These are phyloP conservation scores for Viola odorata DNA, from an alignment of 345 rosid genomes.

Conservation along the genomic window DNA sequence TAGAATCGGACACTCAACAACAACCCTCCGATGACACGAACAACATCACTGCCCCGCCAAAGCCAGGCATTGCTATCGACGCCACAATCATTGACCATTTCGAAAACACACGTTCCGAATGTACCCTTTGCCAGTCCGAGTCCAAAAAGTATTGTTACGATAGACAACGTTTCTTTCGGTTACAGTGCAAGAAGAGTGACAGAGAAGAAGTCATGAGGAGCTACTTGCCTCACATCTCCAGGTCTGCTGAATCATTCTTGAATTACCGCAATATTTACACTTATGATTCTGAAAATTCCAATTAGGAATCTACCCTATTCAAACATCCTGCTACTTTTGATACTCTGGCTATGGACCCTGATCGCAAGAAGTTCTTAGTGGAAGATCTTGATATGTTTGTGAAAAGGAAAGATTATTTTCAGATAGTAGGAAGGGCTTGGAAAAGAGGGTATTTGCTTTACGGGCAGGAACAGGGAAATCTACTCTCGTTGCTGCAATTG, in stretches of 20 bases:
- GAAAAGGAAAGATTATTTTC: constrained; percentile 17
- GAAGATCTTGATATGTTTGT: constrained; percentile 20
- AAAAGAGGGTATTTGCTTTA: constrained; percentile 25
- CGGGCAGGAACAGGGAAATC: constrained; percentile 13
- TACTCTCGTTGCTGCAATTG: constrained; percentile 24
- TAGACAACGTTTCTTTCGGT: constrained; percentile 8
- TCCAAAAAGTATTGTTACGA: too few species aligned
- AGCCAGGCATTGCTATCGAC: constrained; percentile 21
- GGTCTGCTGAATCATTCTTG: constrained; percentile 15
- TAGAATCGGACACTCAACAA: constrained; percentile 8
- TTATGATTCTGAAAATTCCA: constrained; percentile 14
- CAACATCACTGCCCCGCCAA: constrained; percentile 16
- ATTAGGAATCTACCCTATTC: constrained; percentile 18
- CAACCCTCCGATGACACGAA: constrained; percentile 18
- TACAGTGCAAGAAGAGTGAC: constrained; percentile 17
- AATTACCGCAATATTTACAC: constrained; percentile 23
- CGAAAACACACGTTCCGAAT: constrained; percentile 16
- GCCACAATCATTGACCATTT: constrained; percentile 21
- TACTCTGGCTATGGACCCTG: neutral
- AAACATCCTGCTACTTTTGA: constrained; percentile 25
- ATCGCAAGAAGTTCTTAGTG: constrained; percentile 5
- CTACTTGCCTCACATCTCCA: constrained; percentile 22
- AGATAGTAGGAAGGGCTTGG: constrained; percentile 26
- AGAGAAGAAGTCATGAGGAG: constrained; percentile 11
- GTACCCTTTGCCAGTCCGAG: constrained; percentile 17